Percentiles rank a stretch among this genome's conserved stretches.
Evolutionary conservation across 1,139 yeast genomes (phyloP).

Genomic region (Hemisphaericaspora lyxosophila): DNA sequence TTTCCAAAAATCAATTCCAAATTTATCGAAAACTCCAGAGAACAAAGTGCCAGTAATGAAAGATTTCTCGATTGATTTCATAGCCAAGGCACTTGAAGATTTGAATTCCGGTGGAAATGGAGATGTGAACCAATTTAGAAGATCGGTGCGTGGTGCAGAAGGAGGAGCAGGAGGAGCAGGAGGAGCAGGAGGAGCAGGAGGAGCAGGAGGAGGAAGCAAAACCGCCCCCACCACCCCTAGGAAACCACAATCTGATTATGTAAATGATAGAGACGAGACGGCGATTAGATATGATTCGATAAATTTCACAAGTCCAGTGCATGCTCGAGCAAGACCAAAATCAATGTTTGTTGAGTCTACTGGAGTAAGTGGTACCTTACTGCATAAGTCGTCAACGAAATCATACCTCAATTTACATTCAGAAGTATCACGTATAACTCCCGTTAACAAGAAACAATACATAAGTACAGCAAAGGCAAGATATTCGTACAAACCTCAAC

Average conservation of each 20-base stretch:
- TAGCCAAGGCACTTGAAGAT: constrained; percentile 63
- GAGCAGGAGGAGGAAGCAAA: constrained; percentile 17
- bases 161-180: constrained; percentile 13
- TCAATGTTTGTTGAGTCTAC: constrained; percentile 32
- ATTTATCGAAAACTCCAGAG: constrained; percentile 8
- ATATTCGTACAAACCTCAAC: constrained; percentile 71
- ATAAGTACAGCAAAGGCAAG: constrained; percentile 63
- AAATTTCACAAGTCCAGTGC: constrained; percentile 9
- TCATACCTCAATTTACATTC: constrained; percentile 35
- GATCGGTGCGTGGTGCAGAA: constrained; percentile 34
- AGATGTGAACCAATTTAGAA: constrained; percentile 46
- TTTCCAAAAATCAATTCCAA: constrained; percentile 10
- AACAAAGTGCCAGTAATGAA: constrained; percentile 37
- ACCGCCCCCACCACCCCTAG: constrained; percentile 23
- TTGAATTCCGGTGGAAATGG: constrained; percentile 67
- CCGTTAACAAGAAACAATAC: constrained; percentile 51
- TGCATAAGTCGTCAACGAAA: constrained; percentile 28
- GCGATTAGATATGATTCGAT: constrained; percentile 41
- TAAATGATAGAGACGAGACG: constrained; percentile 38
- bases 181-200: constrained; percentile 19
- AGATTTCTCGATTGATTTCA: constrained; percentile 49
- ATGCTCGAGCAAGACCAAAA: constrained; percentile 32
- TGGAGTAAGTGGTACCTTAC: constrained; percentile 15
- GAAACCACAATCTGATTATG: constrained; percentile 26
- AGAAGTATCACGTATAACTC: constrained; percentile 24